Base-by-base conservation (phyloP, 345 rosid genomes). In the Pistacia vera region DNA sequence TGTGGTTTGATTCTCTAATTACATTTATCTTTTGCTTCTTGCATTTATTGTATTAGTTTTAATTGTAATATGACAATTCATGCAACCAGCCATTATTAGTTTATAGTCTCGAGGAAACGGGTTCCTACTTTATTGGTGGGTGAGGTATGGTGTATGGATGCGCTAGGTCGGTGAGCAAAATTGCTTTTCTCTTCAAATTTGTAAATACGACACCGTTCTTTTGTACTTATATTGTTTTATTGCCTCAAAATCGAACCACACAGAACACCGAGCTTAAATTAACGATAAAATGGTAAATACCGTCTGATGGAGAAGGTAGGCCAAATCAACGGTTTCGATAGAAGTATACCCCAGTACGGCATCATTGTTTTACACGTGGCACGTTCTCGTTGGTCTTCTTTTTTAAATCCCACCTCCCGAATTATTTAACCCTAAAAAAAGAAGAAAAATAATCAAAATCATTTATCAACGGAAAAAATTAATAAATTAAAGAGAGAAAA, bases 221-320 rank as follows among this genome's bases (percentile, higher is more conserved):
- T 6, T 13, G 30, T 10, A 25, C 75, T 17, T 60, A 11, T 48
- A 8, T 5, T 44, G 75, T 72, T 18, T 7, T 4, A 0, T 2
- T 30, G 59, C 62, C 76, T 72, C 51, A 52, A 16, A 6, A 28
- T 9, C 56, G 36, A 69, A 76, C 64, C 75, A 35, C 76, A 4
- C 56, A 59, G 41, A 63, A 48, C 77, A 67, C 70, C 71, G 74
- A 38, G 63, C 4, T 16, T 51, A 30, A 48, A 25, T 8, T 13
- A 13, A 58, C 18, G 56, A 38, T 59, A 36, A 22, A 64, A 38
- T 5, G 3, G 38, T 57, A 20, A 35, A 11, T 16, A 60, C 83
- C 84, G 85, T 85, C 74, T 0, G 82, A 85, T 85, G 25, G 74
- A 11, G 51, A 58, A 25, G 80, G 83, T 81, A 77, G 72, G 68